Evolutionary conservation across 228 moss, liverwort and hornwort genomes (phyloP).

Genomic region (Sphagnum magellanicum): DNA sequence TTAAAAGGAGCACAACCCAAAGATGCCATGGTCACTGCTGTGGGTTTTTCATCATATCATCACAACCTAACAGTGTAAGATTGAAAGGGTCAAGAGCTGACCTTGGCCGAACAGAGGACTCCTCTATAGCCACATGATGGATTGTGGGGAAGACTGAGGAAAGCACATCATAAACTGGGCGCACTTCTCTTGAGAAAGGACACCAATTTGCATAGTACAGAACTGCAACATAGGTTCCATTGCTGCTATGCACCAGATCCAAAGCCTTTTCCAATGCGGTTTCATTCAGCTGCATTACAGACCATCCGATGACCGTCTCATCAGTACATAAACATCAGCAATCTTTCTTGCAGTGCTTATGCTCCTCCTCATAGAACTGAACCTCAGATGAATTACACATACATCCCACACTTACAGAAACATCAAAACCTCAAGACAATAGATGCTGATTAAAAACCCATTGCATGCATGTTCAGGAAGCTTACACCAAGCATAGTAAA

Average conservation of each 20-base stretch:
- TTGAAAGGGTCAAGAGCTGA: background rate
- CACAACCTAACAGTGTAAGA: too few relatives aligned
- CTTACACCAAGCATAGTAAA: too few relatives aligned
- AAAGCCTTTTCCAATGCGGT: constrained; percentile 55
- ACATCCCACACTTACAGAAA: background rate
- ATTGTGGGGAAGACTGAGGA: constrained; percentile 38
- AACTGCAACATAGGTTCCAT: constrained; percentile 53
- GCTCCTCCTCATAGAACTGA: background rate
- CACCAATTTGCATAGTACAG: constrained; percentile 63
- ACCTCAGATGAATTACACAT: too few relatives aligned
- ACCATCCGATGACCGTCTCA: background rate
- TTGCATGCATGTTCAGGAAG: too few relatives aligned
- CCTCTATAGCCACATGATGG: constrained; percentile 59
- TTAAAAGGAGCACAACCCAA: too few relatives aligned
- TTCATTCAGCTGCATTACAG: constrained; percentile 47
- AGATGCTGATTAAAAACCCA: too few relatives aligned
- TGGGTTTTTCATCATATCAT: too few relatives aligned
- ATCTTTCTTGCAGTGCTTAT: too few relatives aligned
- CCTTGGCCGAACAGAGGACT: constrained; percentile 57
- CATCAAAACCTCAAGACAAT: background rate
- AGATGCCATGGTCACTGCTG: too few relatives aligned
- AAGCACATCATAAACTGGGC: constrained; percentile 45
- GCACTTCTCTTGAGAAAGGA: constrained; percentile 52
- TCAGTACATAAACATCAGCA: too few relatives aligned
- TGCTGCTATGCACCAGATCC: constrained; percentile 43